Percentiles rank a stretch among this genome's conserved stretches.
Conservation (phyloP, 2,329 filamentous ascomycete genomes). For the Teratosphaeriaceae sp. region DNA sequence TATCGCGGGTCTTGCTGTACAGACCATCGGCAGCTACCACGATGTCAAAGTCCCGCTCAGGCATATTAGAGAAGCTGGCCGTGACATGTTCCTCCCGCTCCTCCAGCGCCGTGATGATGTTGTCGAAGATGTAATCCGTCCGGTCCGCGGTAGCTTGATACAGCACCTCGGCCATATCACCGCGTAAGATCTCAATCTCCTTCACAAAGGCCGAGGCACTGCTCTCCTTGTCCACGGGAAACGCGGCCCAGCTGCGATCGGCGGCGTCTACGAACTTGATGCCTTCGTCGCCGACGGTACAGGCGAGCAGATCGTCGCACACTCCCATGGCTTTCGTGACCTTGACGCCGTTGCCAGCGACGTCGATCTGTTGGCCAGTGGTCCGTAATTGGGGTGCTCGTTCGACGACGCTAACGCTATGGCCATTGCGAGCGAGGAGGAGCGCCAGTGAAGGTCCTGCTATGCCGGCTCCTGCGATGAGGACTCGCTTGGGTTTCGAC, state of each 20-base stretch:
- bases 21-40: conserved; percentile 26
- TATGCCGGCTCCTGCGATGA: conserved; percentile 20
- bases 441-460: conserved; percentile 18
- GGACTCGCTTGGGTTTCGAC: conserved; percentile 8
- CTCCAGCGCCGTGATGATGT: conserved; percentile 6
- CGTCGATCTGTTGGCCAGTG: conserved; percentile 24
- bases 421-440: conserved; percentile 12
- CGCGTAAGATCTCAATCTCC: conserved; percentile 51
- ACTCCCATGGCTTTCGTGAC: conserved; percentile 23
- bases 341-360: conserved; percentile 21
- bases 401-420: conserved; percentile 18
- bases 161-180: conserved; percentile 43
- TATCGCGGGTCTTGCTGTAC: conserved; percentile 18
- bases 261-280: conserved; percentile 18
- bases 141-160: conserved; percentile 24
- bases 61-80: conserved; percentile 6
- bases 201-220: conserved; percentile 31
- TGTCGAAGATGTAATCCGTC: conserved; percentile 15
- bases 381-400: conserved; percentile 7
- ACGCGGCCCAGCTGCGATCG: conserved; percentile 15
- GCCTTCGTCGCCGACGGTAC: conserved; percentile 19
- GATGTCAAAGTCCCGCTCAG: conserved; percentile 16
- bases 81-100: conserved; percentile 6
- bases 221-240: conserved; percentile 16
- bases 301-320: conserved; percentile 13